phyloP scores from a whole-genome alignment of 495 filamentous ascomycete species.

The Lepidopterella palustris region DNA sequence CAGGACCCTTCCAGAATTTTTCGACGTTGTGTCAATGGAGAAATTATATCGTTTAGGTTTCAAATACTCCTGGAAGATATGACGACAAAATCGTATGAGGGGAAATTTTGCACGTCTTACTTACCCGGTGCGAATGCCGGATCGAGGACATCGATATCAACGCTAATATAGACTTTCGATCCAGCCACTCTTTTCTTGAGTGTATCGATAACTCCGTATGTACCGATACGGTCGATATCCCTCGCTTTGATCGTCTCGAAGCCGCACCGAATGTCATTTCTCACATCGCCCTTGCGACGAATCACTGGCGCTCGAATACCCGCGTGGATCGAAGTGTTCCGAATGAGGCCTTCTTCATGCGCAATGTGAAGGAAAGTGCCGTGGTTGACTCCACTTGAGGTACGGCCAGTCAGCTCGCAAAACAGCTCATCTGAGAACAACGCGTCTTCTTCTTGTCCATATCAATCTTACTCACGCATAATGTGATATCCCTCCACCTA shows the following conservation, averaged over 20 bases:
- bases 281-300: conserved; percentile 41
- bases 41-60: too few relatives aligned
- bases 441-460: not conserved
- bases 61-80: too few relatives aligned
- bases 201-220: conserved; percentile 31
- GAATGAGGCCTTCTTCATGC: conserved; percentile 48
- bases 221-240: conserved; percentile 35
- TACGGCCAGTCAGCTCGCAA: not conserved
- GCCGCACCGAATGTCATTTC: conserved; percentile 46
- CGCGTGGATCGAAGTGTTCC: conserved; percentile 45
- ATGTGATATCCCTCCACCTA: conserved; percentile 44
- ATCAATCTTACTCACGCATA: conserved; percentile 40
- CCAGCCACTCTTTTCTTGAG: conserved; percentile 32
- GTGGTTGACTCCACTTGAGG: conserved; percentile 44
- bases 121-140: conserved; percentile 40
- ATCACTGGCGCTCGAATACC: conserved; percentile 45
- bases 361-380: conserved; percentile 50
- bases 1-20: not conserved
- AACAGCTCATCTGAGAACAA: not conserved
- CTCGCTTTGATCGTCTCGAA: conserved; percentile 41
- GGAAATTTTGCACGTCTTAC: not conserved
- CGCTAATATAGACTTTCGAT: conserved; percentile 38
- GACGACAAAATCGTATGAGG: not conserved
- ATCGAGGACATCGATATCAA: conserved; percentile 41
- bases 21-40: not conserved